Conservation (phyloP, 2,329 filamentous ascomycete species). For the Whalleya microplaca region DNA sequence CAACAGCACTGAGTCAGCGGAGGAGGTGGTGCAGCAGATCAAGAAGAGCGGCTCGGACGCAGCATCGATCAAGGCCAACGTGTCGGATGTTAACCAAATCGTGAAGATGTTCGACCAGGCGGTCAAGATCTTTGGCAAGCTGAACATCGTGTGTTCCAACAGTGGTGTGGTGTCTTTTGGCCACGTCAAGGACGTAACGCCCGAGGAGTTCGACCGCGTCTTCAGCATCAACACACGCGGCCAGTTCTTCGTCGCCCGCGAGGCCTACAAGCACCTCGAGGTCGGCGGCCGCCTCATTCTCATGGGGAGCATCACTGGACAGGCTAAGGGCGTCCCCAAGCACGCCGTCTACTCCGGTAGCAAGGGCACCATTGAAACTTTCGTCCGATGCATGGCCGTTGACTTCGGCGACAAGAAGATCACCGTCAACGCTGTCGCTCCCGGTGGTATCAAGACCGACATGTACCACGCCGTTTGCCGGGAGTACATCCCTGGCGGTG, state of each 20-base stretch:
- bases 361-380: slow-evolving; percentile 78
- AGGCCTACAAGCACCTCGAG: slow-evolving; percentile 71
- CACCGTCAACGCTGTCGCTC: slow-evolving; percentile 69
- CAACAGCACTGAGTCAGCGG: slow-evolving; percentile 65
- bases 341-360: slow-evolving; percentile 75
- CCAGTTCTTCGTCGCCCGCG: slow-evolving; percentile 73
- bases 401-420: slow-evolving; percentile 70
- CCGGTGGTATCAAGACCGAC: slow-evolving; percentile 69
- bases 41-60: slow-evolving; percentile 66
- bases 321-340: slow-evolving; percentile 69
- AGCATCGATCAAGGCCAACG: slow-evolving; percentile 68
- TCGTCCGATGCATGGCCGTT: slow-evolving; percentile 74
- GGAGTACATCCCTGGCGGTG: slow-evolving; percentile 64
- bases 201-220: slow-evolving; percentile 73
- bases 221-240: slow-evolving; percentile 70
- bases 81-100: slow-evolving; percentile 66
- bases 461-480: slow-evolving; percentile 70
- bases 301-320: slow-evolving; percentile 71
- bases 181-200: slow-evolving; percentile 68
- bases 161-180: slow-evolving; percentile 71
- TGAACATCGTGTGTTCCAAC: slow-evolving; percentile 74
- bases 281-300: slow-evolving; percentile 72
- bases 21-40: slow-evolving; percentile 68
- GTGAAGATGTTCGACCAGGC: slow-evolving; percentile 65
- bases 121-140: slow-evolving; percentile 64